Evolutionary conservation across 2,329 filamentous ascomycete species (phyloP), one percentile per base, ranked within the genome.

Genomic region (Ilyonectria robusta): DNA sequence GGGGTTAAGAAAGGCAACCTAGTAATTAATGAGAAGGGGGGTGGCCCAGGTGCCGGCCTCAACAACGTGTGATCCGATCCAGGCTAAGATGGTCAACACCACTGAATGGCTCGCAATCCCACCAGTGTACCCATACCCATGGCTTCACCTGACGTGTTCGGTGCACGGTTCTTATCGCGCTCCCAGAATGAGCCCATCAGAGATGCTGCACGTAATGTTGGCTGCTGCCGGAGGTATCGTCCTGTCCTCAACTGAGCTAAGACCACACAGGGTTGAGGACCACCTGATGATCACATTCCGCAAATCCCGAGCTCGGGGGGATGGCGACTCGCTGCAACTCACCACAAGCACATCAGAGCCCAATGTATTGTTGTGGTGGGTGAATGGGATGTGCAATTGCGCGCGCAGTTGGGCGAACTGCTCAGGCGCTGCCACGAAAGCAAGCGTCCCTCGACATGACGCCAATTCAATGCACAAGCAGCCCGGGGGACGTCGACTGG

Each of bases 371-470:
- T 62, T 55, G 58, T 59, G 65, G 64, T 66, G 70, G 71, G 67
- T 69, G 71, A 68, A 70, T 70, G 72, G 62, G 54, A 69, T 59
- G 60, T 67, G 58, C 48, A 59, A 61, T 67, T 65, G 66, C 59
- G 54, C 56, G 51, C 66, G 65, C 62, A 48, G 55, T 58, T 56
- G 62, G 67, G 66, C 55, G 65, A 75, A 74, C 77, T 77, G 72
- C 72, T 79, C 75, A 79, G 77, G 72, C 70, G 72, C 66, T 81
- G 80, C 80, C 80, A 82, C 80, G 80, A 82, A 75, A 76, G 78
- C 78, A 78, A 78, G 74, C 73, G 71, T 75, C 71, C 65, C 70
- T 74, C 69, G 65, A 75, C 73, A 72, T 73, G 69, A 75, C 75
- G 75, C 70, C 72, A 69, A 72, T 44, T 68, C 66, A 67, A 71